Percentiles rank a stretch among this genome's conserved stretches.
Evolutionary conservation across 306 rosid genomes (phyloP).

Genomic region (Dryas octopetala): DNA sequence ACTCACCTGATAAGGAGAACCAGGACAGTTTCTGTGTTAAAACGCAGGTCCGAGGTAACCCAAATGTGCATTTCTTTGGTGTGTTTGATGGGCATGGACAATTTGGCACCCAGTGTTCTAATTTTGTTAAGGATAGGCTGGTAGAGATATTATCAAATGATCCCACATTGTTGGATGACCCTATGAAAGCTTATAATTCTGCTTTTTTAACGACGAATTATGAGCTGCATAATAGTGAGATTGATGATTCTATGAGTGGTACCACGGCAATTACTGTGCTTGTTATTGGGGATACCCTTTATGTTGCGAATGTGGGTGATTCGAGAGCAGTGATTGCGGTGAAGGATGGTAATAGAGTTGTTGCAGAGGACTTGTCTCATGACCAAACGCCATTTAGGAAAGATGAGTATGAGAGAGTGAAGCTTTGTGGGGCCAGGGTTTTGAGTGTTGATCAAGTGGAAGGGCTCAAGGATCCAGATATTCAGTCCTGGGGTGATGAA

Average conservation of each 20-base stretch:
- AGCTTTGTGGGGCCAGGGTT: conserved; percentile 85
- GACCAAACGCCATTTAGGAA: conserved; percentile 96
- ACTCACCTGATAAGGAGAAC: conserved; percentile 72
- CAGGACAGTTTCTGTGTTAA: conserved; percentile 78
- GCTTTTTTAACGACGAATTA: conserved; percentile 62
- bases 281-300: conserved; percentile 67
- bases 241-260: conserved; percentile 95
- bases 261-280: conserved; percentile 92
- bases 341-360: conserved; percentile 63
- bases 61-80: conserved; percentile 80
- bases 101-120: conserved; percentile 74
- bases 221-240: conserved; percentile 58
- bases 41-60: conserved; percentile 75
- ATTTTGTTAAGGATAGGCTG: conserved; percentile 69
- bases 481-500: conserved; percentile 91
- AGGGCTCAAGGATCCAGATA: conserved; percentile 78
- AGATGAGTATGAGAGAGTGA: conserved; percentile 90
- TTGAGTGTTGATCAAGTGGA: conserved; percentile 91
- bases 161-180: conserved; percentile 58
- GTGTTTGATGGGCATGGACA: conserved; percentile 95
- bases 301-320: conserved; percentile 95
- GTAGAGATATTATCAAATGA: conserved; percentile 61
- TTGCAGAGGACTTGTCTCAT: conserved; percentile 79
- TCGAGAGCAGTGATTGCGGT: conserved; percentile 89
- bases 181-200: conserved; percentile 65